Evolutionary conservation across 306 rosid species (phyloP).

Genomic region (Quercus ilex): DNA sequence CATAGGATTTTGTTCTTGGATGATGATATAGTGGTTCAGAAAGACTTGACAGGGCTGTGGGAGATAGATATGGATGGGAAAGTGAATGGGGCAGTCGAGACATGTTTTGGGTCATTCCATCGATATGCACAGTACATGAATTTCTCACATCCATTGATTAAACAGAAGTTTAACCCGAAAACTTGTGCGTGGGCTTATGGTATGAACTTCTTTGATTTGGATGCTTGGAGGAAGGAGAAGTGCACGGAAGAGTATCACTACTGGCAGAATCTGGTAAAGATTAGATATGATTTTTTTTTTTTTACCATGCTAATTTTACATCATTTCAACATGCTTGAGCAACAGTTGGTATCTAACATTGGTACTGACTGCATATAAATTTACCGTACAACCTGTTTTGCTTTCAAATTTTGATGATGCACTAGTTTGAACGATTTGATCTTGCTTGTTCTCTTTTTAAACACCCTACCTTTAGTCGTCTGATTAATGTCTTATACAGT

Average conservation of each 20-base stretch:
- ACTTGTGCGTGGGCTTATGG: constrained; percentile 93
- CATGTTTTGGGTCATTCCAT: constrained; percentile 83
- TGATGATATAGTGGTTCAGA: constrained; percentile 83
- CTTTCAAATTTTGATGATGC: neutral
- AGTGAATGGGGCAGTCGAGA: constrained; percentile 91
- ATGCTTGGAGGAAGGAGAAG: constrained; percentile 84
- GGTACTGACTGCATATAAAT: neutral
- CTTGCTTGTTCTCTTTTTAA: neutral
- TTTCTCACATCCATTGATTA: constrained; percentile 82
- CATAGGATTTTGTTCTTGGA: constrained; percentile 71
- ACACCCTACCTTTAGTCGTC: neutral
- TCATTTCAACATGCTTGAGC: neutral
- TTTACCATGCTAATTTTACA: neutral
- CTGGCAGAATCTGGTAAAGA: constrained; percentile 82
- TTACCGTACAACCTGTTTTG: neutral
- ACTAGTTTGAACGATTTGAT: neutral
- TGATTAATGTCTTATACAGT: neutral
- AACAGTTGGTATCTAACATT: neutral
- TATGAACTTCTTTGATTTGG: constrained; percentile 88
- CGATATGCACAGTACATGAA: constrained; percentile 86
- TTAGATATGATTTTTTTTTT: neutral
- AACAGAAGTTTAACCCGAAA: constrained; percentile 73
- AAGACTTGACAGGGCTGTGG: constrained; percentile 83
- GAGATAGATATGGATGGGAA: constrained; percentile 83
- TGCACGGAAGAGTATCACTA: constrained; percentile 85